Conservation (phyloP, 176 grass and related monocot genomes). For the Pontederia paniculata region DNA sequence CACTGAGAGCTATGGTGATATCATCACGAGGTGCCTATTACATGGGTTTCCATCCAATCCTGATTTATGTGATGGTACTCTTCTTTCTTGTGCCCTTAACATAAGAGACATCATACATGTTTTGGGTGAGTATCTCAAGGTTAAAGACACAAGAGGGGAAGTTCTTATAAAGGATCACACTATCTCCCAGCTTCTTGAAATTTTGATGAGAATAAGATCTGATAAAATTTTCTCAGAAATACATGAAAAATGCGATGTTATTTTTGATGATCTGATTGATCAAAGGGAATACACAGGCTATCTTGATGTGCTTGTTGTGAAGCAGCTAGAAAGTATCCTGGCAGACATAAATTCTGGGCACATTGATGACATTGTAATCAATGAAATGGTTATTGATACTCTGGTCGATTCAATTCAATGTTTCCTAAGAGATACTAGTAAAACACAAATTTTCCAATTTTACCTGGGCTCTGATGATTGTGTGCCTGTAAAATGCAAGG, state of each 20-base stretch:
- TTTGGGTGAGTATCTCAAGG: conserved; percentile 58
- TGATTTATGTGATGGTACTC: conserved; percentile 44
- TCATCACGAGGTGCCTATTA: conserved; percentile 43
- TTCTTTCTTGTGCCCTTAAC: conserved; percentile 78
- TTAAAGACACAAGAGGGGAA: conserved; percentile 22
- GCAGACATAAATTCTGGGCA: conserved; percentile 37
- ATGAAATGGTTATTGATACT: conserved; percentile 52
- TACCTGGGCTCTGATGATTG: conserved; percentile 56
- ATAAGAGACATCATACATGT: conserved; percentile 55
- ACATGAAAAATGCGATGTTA: conserved; percentile 45
- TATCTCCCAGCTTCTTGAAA: conserved; percentile 44
- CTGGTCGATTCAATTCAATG: conserved; percentile 61
- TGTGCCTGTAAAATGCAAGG: conserved; percentile 31
- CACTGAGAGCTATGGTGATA: conserved; percentile 29
- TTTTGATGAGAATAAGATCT: conserved; percentile 58
- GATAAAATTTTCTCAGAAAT: conserved; percentile 58
- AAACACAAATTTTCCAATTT: conserved; percentile 56
- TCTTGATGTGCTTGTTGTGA: conserved; percentile 56
- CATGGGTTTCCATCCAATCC: conserved; percentile 75
- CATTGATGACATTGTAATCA: conserved; percentile 25
- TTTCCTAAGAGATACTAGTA: conserved; percentile 35
- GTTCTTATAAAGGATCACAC: conserved; percentile 30
- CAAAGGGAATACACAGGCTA: conserved; percentile 49
- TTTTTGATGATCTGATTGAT: conserved; percentile 52
- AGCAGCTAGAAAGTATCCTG: conserved; percentile 77